Evolutionary conservation across 768 basidiomycete species (phyloP).

Genomic region (Naganishia onofrii): DNA sequence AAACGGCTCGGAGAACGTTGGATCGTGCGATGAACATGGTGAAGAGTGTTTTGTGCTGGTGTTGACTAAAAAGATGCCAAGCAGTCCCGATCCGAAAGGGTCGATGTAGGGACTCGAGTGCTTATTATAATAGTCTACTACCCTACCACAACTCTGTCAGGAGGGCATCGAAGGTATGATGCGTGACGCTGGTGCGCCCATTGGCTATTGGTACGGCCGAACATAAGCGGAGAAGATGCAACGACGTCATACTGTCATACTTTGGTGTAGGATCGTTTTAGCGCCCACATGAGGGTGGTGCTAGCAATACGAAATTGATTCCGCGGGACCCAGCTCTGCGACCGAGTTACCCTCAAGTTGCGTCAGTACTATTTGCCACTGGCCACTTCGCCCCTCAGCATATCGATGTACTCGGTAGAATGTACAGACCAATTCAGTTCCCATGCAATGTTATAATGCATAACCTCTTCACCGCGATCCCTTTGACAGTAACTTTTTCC

Average conservation of each 20-base stretch:
- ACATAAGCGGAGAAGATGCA: background rate
- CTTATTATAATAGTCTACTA: background rate
- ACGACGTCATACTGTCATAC: conserved; percentile 7
- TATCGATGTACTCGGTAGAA: no score
- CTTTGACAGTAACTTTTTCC: no score
- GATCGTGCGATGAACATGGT: conserved; percentile 3
- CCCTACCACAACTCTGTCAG: background rate
- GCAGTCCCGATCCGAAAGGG: background rate
- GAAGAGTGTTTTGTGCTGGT: background rate
- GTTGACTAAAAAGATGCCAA: background rate
- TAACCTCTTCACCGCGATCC: no score
- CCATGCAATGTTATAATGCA: conserved; percentile 5
- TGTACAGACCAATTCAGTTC: no score
- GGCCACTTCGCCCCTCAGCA: no score
- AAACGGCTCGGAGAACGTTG: conserved; percentile 5
- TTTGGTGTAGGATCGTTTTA: background rate
- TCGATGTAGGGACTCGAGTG: background rate
- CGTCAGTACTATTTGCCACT: no score
- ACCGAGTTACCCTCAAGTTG: no score
- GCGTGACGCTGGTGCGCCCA: conserved; percentile 3
- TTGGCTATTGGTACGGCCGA: conserved; percentile 1
- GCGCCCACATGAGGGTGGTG: no score
- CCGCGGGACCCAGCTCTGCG: no score
- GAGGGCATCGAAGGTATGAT: background rate
- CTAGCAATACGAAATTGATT: no score